Base-by-base conservation (phyloP, 2,329 filamentous ascomycete species). In the Colletotrichum spinosum region DNA sequence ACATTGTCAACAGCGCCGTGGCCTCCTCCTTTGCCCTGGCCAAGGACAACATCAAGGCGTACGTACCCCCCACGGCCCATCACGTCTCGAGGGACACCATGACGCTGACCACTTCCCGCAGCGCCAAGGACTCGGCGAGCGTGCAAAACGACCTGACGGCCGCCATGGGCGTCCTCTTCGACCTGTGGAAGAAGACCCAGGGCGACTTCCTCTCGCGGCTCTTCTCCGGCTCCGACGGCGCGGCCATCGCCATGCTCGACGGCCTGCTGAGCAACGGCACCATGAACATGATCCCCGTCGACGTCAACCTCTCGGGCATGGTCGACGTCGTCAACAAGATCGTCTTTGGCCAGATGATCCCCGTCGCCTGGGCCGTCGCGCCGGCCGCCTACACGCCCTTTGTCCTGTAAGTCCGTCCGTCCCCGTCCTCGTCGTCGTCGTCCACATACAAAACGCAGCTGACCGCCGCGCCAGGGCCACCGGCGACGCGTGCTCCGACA, bases 101-200 rank as follows among this genome's bases (percentile, higher is more conserved):
- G 25, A 25, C 4, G 25, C 25, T 25, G 25, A 25, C 25, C 25
- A 5, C 25, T n/a, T n/a, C n/a, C 4, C 25, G 25, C 25, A 63
- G 55, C 52, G 55, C 55, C 25, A 63, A 63, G 10, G 60, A 63
- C n/a, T 41, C 55, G 0, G 25, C 0, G 0, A 53, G 46, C 15
- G 35, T 53, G 8, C 55, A 63, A 10, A 63, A 63, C 9, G 55
- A 63, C 3, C 2, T 63, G 12, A n/a, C 55, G 0, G 15, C 60
- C 2, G 37, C 55, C 1, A 42, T 63, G 55, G 55, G 55, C 3
- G 34, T 39, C 3, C n/a, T 60, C 2, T 59, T 63, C 41, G 55
- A 63, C 37, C 37, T 53, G 5, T 53, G 60, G 60, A 63, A 60
- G 12, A 63, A 63, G 4, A 63, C 60, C 11, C 60, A 60, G 8